A percentile compares a stretch with the other conserved stretches of the same genome.
Conservation (phyloP, 1,284 basidiomycete genomes). For the Sporisorium exsertum region DNA sequence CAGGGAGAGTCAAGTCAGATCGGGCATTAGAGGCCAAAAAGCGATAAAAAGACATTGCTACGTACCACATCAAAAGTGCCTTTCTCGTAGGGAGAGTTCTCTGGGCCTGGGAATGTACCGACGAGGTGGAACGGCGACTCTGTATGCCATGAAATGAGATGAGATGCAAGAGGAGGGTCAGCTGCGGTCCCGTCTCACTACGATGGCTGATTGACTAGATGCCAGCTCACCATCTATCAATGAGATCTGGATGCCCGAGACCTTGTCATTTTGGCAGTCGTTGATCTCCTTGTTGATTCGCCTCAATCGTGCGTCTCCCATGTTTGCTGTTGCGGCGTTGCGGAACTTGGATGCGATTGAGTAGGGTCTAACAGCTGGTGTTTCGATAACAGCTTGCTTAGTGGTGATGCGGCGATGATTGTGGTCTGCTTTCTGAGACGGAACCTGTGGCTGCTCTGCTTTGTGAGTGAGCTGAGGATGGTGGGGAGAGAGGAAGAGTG, state of each 20-base stretch:
- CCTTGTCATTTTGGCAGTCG: slow-evolving; percentile 95
- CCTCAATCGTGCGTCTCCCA: slow-evolving; percentile 83
- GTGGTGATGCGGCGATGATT: background rate
- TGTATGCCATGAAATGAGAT: background rate
- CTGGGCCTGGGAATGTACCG: slow-evolving; percentile 59
- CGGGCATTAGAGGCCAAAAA: background rate
- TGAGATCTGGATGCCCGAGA: slow-evolving; percentile 84
- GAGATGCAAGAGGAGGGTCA: slow-evolving; percentile 6
- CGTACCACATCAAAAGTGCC: slow-evolving; percentile 91
- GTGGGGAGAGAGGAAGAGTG: background rate
- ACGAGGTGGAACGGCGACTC: slow-evolving; percentile 55
- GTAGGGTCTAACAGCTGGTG: background rate
- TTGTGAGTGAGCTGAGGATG: background rate
- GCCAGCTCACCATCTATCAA: slow-evolving; percentile 76
- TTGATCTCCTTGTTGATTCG: slow-evolving; percentile 83
- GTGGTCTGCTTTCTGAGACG: background rate
- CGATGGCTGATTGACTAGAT: background rate
- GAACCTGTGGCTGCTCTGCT: background rate
- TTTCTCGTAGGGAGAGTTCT: slow-evolving; percentile 90
- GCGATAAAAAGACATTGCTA: background rate
- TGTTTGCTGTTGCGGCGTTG: slow-evolving; percentile 39
- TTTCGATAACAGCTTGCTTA: too few species aligned
- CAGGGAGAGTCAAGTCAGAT: background rate
- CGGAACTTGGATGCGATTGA: background rate
- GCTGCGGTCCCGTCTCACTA: background rate